Evolutionary conservation across 768 basidiomycete species (phyloP).

Genomic region (Xerocomellus dryophilus): DNA sequence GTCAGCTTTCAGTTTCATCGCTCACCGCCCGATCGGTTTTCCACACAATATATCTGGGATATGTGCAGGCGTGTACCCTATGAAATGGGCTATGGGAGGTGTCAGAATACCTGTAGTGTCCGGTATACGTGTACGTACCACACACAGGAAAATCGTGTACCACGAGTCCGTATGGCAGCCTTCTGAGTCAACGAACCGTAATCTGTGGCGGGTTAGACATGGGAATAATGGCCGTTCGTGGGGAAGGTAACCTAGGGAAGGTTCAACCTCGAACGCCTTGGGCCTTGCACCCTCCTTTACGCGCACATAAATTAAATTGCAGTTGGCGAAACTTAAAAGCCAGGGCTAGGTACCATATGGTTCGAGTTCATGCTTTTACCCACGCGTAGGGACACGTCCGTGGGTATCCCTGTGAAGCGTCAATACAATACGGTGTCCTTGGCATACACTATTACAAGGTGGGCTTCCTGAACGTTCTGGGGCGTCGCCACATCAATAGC

Average conservation of each 20-base stretch:
- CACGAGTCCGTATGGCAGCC: neutral
- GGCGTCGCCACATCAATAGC: neutral
- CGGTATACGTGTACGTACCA: neutral
- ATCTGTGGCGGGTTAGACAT: neutral
- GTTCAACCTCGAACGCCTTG: no score
- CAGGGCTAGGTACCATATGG: neutral
- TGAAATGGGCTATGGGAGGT: neutral
- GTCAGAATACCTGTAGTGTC: neutral
- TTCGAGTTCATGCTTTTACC: slow-evolving; percentile 6
- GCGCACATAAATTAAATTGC: slow-evolving; percentile 17
- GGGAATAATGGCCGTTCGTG: neutral
- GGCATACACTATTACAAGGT: neutral
- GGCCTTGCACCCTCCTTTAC: neutral
- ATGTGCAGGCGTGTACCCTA: neutral
- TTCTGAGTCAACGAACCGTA: neutral
- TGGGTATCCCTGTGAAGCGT: slow-evolving; percentile 3
- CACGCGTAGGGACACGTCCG: slow-evolving; percentile 8
- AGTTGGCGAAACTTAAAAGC: slow-evolving; percentile 14
- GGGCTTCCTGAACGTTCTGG: neutral
- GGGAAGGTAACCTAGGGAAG: no score
- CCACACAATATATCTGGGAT: neutral
- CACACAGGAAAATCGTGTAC: neutral
- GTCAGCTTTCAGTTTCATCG: slow-evolving; percentile 1
- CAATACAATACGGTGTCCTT: neutral
- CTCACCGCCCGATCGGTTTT: neutral